These are phyloP conservation scores for Albizia julibrissin DNA, from an alignment of 306 rosid genomes.

Conservation along the genomic window DNA sequence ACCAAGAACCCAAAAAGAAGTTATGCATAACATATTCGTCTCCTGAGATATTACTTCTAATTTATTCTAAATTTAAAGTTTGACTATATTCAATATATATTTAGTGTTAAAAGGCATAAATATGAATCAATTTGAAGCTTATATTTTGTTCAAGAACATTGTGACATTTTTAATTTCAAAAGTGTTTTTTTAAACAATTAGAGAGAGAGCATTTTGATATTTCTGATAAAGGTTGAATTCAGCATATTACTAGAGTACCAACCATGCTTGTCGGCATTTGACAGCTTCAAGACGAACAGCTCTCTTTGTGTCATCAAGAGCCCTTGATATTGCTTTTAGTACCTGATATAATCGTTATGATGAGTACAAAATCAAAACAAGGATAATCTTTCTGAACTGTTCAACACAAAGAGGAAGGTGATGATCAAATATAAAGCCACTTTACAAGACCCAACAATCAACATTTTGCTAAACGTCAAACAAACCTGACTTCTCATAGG, in stretches of 20 bases:
- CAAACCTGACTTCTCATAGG: conserved; percentile 87
- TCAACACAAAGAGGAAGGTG: conserved; percentile 9
- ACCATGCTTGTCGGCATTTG: conserved; percentile 90
- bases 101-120: background rate
- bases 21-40: background rate
- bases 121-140: background rate
- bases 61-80: background rate
- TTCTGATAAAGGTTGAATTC: background rate
- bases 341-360: conserved; percentile 56
- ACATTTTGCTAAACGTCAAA: conserved; percentile 28
- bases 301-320: conserved; percentile 77
- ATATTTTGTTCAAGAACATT: background rate
- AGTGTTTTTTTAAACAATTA: background rate
- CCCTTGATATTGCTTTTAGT: conserved; percentile 52
- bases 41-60: background rate
- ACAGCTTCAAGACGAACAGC: conserved; percentile 87
- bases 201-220: background rate
- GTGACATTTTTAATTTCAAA: background rate
- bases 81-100: background rate
- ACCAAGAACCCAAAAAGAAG: background rate
- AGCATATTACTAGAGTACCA: conserved; percentile 21
- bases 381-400: background rate
- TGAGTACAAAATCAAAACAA: background rate
- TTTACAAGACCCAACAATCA: background rate
- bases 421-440: background rate